Base-by-base conservation (phyloP, 2,329 filamentous ascomycete genomes). In the Penicillium griseofulvum region DNA sequence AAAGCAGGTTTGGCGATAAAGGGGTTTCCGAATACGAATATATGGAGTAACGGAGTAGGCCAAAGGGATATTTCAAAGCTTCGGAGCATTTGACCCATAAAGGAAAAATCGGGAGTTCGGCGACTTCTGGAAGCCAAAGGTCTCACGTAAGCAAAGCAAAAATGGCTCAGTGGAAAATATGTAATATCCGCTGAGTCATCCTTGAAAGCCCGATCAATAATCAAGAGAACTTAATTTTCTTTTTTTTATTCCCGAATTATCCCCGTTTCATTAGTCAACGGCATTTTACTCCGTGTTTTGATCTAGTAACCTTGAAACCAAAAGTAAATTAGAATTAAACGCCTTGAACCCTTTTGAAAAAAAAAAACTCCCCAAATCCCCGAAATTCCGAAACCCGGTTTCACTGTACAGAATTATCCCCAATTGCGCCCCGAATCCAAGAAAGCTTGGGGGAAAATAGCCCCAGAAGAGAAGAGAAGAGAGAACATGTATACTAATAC, bases 401-500 rank as follows among this genome's bases (percentile, higher is more conserved):
- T 37, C 51, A 59, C 60, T 66, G 60, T 66, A 65, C 64, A 66
- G 37, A 39, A 61, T 61, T 53, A 61, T 50, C 48, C 49, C 52
- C 60, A 56, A 49, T 49, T 53, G 56, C 56, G 54, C 42, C 42
- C 46, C 33, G 52, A 61, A 58, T 49, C 49, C 46, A 45, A 45
- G 17, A 56, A 28, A 52, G 36, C 49, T 53, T 38, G 56, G 49
- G 57, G 51, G 49, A 54, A 52, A 57, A 59, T 59, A 58, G 54
- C 57, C 54, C 58, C 53, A 44, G 47, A 37, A 60, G 24, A 58
- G 49, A 56, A 52, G 47, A 55, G 55, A 52, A 58, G 49, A 22
- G 55, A 59, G 41, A 54, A 62, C 66, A 68, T 69, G 64, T 66
- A 69, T 62, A 22, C 3, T 22, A 67, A 65, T 70, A 70, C 66